Conservation (phyloP, 148 eudicot genomes). For the Nyssa sinensis region DNA sequence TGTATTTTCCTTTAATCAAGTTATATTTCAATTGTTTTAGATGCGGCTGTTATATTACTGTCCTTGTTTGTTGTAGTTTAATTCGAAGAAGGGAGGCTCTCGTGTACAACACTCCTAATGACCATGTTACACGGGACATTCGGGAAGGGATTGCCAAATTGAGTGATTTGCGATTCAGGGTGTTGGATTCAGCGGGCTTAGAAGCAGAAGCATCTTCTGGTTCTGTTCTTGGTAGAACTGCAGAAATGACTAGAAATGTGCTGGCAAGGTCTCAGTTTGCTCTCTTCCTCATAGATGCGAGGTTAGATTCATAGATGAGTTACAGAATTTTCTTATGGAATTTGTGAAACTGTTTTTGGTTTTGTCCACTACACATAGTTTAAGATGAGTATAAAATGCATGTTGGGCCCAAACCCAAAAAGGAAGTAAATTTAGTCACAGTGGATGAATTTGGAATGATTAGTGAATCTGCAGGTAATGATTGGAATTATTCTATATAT, state of each 20-base stretch:
- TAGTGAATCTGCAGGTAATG: background rate
- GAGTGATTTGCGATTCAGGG: conserved; percentile 78
- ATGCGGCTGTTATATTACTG: background rate
- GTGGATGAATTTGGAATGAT: background rate
- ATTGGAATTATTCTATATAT: background rate
- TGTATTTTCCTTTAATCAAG: background rate
- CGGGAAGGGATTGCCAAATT: conserved; percentile 91
- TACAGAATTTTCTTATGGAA: background rate
- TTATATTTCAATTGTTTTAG: conserved; percentile 1
- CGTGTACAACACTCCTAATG: conserved; percentile 92
- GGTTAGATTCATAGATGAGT: conserved; percentile 40
- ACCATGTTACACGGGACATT: conserved; percentile 95
- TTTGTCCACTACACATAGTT: conserved; percentile 2
- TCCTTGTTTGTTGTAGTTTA: conserved; percentile 41
- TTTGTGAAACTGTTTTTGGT: background rate
- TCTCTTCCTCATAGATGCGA: conserved; percentile 81
- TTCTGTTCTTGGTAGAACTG: conserved; percentile 86
- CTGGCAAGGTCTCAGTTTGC: conserved; percentile 66
- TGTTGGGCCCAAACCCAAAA: conserved; percentile 3
- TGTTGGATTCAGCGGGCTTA: conserved; percentile 97
- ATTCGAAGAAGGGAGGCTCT: conserved; percentile 96
- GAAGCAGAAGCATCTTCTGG: conserved; percentile 97
- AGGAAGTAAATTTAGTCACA: conserved; percentile 6
- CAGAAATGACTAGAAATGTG: conserved; percentile 88
- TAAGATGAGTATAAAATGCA: background rate